phyloP scores from a whole-genome alignment of 129 eudicot genomes.

The Centaurea solstitialis region DNA sequence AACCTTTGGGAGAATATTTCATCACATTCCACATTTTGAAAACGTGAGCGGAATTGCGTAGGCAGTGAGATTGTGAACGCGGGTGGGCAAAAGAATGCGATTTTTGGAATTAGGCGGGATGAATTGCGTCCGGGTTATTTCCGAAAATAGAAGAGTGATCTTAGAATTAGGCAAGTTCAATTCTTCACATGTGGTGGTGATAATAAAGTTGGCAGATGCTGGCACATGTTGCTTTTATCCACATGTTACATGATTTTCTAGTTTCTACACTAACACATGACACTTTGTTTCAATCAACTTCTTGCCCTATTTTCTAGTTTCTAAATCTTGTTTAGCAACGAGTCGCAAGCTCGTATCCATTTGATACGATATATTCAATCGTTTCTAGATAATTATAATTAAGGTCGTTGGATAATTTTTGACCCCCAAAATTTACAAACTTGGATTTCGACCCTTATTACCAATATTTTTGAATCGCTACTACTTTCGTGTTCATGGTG shows the following conservation, averaged over 20 bases:
- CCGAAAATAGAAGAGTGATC: constrained; percentile 7
- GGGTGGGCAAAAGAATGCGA: constrained; percentile 1
- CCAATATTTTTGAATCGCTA: not conserved
- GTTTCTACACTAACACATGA: constrained; percentile 10
- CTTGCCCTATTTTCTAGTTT: not conserved
- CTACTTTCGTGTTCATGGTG: not conserved
- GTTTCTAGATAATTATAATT: too few species aligned
- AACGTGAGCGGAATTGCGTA: constrained; percentile 8
- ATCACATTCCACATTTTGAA: not conserved
- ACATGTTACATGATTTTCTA: constrained; percentile 30
- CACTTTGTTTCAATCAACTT: not conserved
- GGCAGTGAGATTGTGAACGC: constrained; percentile 4
- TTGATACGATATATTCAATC: not conserved
- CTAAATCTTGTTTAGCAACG: not conserved
- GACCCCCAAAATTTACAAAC: not conserved
- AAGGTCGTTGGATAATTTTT: not conserved
- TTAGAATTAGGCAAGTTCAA: constrained; percentile 23
- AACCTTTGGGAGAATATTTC: not conserved
- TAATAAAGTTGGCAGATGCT: constrained; percentile 28
- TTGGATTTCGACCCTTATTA: not conserved
- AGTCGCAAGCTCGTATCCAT: not conserved
- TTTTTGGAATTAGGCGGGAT: constrained; percentile 31
- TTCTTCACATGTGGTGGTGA: constrained; percentile 22
- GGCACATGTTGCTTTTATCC: constrained; percentile 26
- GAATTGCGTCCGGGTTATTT: constrained; percentile 15